phyloP scores from a whole-genome alignment of 2,329 filamentous ascomycete species.

The Pseudocercospora crystallina region DNA sequence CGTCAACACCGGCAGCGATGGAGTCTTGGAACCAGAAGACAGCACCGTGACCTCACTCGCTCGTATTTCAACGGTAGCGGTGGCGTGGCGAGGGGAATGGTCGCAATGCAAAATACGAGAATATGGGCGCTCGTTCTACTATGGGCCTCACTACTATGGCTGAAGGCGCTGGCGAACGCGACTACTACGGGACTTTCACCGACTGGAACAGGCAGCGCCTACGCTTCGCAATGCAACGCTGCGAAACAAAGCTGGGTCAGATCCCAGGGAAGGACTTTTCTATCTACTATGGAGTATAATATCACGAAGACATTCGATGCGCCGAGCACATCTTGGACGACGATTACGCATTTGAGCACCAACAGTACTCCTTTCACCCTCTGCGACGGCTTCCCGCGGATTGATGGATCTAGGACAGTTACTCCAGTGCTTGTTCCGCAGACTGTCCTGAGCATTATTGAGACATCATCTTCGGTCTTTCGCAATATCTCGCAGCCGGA shows the following conservation, averaged over 20 bases:
- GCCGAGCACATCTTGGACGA: conserved; percentile 4
- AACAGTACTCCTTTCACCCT: conserved; percentile 19
- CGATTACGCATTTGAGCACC: conserved; percentile 5
- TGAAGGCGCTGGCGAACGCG: too few relatives aligned
- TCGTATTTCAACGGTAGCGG: too few relatives aligned
- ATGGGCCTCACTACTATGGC: too few relatives aligned
- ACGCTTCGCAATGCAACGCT: conserved; percentile 12
- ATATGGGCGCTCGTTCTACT: too few relatives aligned
- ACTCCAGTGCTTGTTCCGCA: neutral
- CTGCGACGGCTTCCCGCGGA: conserved; percentile 26
- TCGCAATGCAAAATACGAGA: too few relatives aligned
- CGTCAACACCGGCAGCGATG: too few relatives aligned
- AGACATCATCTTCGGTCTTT: conserved; percentile 3
- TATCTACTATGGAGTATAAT: conserved; percentile 6
- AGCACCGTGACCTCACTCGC: too few relatives aligned
- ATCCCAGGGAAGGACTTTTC: conserved; percentile 2
- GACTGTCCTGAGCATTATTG: neutral
- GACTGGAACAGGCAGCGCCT: conserved; percentile 5
- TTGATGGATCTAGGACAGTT: conserved; percentile 12
- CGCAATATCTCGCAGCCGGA: conserved; percentile 9
- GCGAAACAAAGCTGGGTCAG: conserved; percentile 11
- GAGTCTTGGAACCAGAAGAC: too few relatives aligned
- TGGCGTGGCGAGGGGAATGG: too few relatives aligned
- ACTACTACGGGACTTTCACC: too few relatives aligned
- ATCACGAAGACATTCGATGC: neutral